phyloP scores from a whole-genome alignment of 225 moss, liverwort and hornwort genomes.

The Thuidium tamariscinum region DNA sequence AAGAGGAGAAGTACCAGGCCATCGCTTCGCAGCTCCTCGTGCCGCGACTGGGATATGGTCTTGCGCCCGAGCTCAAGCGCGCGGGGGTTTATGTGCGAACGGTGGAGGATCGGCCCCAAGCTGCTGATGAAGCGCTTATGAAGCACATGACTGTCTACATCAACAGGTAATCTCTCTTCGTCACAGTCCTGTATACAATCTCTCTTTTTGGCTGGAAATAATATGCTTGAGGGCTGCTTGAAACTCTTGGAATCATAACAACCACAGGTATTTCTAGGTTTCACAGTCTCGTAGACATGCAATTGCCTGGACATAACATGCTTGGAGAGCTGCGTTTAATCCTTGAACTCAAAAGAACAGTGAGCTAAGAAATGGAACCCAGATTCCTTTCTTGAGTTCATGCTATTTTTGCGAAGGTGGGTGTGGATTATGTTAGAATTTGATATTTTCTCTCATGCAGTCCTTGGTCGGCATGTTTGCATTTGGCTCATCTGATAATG shows the following conservation, averaged over 20 bases:
- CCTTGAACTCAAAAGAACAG: background rate
- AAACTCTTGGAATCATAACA: background rate
- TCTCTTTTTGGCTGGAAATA: background rate
- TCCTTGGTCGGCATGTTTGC: background rate
- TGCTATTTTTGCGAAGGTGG: background rate
- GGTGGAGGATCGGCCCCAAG: slow-evolving; percentile 82
- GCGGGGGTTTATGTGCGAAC: slow-evolving; percentile 77
- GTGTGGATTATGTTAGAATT: background rate
- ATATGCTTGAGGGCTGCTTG: background rate
- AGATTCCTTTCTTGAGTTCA: background rate
- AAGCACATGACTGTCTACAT: slow-evolving; percentile 76
- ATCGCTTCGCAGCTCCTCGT: slow-evolving; percentile 53
- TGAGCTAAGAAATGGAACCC: background rate
- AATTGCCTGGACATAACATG: background rate
- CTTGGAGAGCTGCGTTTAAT: background rate
- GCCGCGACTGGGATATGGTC: slow-evolving; percentile 71
- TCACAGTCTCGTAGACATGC: background rate
- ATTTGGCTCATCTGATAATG: background rate
- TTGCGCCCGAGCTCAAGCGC: slow-evolving; percentile 66
- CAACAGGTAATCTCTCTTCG: slow-evolving; percentile 11
- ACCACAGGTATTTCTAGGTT: background rate
- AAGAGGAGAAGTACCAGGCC: slow-evolving; percentile 57
- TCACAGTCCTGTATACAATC: background rate
- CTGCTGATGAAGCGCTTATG: slow-evolving; percentile 80
- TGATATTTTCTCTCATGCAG: background rate